Evolutionary conservation across 371 early-diverging fungal species (phyloP).

Genomic region (Mucor circinelloides): DNA sequence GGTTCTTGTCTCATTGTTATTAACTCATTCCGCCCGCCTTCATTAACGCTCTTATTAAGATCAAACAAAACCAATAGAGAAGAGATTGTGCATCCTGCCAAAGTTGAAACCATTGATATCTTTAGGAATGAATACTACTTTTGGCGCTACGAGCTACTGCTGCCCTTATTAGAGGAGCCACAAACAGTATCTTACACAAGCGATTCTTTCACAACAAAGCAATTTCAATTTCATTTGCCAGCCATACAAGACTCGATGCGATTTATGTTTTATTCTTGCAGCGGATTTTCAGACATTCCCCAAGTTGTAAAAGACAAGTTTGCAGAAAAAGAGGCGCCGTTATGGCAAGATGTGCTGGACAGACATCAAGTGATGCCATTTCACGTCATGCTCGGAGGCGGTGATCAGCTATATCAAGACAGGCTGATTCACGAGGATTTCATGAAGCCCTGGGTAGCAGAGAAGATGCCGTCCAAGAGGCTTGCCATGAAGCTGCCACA

Average conservation of each 20-base stretch:
- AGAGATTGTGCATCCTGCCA: neutral
- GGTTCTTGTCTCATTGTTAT: constrained; percentile 42
- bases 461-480: constrained; percentile 41
- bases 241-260: constrained; percentile 51
- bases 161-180: constrained; percentile 28
- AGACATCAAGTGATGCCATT: constrained; percentile 71
- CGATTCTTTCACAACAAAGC: constrained; percentile 3
- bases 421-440: constrained; percentile 40
- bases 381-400: constrained; percentile 83
- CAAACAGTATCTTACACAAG: constrained; percentile 31
- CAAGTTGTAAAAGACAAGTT: constrained; percentile 40
- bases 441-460: constrained; percentile 49
- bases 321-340: constrained; percentile 55
- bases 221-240: constrained; percentile 39
- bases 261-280: constrained; percentile 69
- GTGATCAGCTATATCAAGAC: constrained; percentile 81
- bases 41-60: constrained; percentile 7
- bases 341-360: constrained; percentile 82
- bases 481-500: constrained; percentile 47
- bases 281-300: constrained; percentile 68
- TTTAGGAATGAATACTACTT: constrained; percentile 36
- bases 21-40: constrained; percentile 24
- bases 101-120: constrained; percentile 29
- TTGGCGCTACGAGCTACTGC: constrained; percentile 37
- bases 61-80: neutral